Evolutionary conservation across 768 basidiomycete genomes (phyloP).

Genomic region (Suillus luteus): DNA sequence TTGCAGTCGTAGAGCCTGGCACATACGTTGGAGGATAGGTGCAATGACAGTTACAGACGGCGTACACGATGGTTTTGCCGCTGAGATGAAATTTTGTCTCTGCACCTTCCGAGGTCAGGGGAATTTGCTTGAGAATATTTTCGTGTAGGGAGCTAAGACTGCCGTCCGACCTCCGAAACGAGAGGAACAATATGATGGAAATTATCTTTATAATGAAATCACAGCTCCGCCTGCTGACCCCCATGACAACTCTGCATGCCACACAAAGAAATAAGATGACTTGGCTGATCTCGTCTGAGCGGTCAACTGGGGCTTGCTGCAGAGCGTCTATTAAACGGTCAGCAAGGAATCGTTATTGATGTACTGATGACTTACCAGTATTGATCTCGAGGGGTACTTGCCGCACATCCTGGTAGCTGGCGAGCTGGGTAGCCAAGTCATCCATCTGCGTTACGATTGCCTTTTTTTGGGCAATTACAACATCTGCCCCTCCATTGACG

Average conservation of each 20-base stretch:
- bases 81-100: background rate
- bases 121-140: constrained; percentile 9
- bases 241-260: constrained; percentile 17
- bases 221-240: constrained; percentile 13
- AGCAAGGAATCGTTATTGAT: background rate
- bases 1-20: background rate
- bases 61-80: constrained; percentile 1
- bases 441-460: background rate
- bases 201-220: constrained; percentile 19
- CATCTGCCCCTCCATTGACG: background rate
- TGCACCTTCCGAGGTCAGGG: background rate
- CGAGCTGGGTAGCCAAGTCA: background rate
- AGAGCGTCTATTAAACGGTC: background rate
- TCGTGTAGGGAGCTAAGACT: constrained; percentile 3
- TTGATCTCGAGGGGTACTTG: background rate
- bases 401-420: background rate
- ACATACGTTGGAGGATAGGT: constrained; percentile 1
- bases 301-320: background rate
- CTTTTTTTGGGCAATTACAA: no score
- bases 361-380: background rate
- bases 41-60: constrained; percentile 11
- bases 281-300: background rate
- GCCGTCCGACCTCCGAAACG: background rate
- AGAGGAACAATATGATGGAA: constrained; percentile 1
- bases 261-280: background rate